Base-by-base conservation (phyloP, 2,329 filamentous ascomycete species). In the Botrytis porri region DNA sequence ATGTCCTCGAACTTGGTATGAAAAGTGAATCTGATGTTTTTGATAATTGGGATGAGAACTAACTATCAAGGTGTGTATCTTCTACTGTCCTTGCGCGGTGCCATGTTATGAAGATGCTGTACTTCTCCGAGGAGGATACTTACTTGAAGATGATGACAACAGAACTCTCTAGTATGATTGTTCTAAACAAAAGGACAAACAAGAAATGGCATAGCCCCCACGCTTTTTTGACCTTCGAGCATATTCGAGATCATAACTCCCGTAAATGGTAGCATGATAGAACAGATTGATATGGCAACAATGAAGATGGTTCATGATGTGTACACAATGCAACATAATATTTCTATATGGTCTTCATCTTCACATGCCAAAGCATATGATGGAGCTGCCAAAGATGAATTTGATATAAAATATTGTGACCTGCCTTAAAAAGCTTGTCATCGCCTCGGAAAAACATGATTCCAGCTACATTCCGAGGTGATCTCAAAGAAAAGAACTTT, bases 11-110 rank as follows among this genome's bases (percentile, higher is more conserved):
- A 35, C 6, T 25, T 35, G 32, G 18, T 48, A 48, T 41, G 37
- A 57, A 66, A 66, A 57, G 65, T 69, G 65, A 69, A 69, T 65
- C 41, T 57, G 37, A 69, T 41, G 37, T 12, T 32, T 9, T 57
- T 32, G 35, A 41, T 41, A 32, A 12, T 57, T 10, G 18, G 7
- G 37, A 69, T 18, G 48, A 69, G 48, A 69, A 32, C 10, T 22
- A 69, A 32, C 10, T 22, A 32, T 69, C 48, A 69, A 25, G n/a
- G 10, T 32, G 35, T 57, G 35, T 10, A 57, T 69, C 18, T 41
- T 25, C 37, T 25, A 20, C 37, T 4, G 10, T 69, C n/a, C 2
- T 69, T 57, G 9, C 41, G 48, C n/a, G 1, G n/a, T 41, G 65
- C 48, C 7, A 20, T 41, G n/a, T 32, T 41, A 22, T 57, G 65